Conservation (phyloP, 495 filamentous ascomycete species). For the Aspergillus sclerotioniger region DNA sequence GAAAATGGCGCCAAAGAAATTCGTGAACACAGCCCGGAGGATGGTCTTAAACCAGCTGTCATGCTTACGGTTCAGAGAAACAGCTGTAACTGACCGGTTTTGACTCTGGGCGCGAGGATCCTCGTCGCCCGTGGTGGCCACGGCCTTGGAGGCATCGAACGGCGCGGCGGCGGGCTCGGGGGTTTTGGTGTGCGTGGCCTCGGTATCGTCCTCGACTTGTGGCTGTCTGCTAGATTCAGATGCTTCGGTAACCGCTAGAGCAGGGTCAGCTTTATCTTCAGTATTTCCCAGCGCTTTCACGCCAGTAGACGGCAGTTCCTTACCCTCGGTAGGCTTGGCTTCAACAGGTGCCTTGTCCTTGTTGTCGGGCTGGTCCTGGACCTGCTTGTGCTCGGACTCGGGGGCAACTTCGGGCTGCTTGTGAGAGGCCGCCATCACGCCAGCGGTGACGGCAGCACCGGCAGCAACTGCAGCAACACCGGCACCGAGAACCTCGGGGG, state of each 20-base stretch:
- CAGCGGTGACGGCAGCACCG: conserved; percentile 22
- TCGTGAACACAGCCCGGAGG: conserved; percentile 42
- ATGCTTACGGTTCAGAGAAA: conserved; percentile 41
- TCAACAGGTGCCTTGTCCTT: conserved; percentile 19
- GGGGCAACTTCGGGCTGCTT: conserved; percentile 17
- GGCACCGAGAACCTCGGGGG: conserved; percentile 27
- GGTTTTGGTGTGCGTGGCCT: background rate
- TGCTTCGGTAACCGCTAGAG: conserved; percentile 39
- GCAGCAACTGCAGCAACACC: conserved; percentile 28
- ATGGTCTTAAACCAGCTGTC: conserved; percentile 48
- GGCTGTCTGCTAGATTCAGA: conserved; percentile 18
- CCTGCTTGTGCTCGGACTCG: conserved; percentile 11
- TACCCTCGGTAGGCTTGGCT: conserved; percentile 18
- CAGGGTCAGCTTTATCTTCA: conserved; percentile 33
- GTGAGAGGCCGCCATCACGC: conserved; percentile 19
- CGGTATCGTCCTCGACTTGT: background rate
- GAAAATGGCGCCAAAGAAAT: conserved; percentile 43
- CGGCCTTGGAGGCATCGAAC: conserved; percentile 17
- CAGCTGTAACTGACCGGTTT: conserved; percentile 46
- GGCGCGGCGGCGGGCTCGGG: background rate
- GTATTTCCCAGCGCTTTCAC: conserved; percentile 9
- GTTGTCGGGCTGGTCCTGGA: conserved; percentile 20
- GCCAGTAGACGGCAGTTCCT: background rate
- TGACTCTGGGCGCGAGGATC: conserved; percentile 41
- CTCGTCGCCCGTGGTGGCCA: conserved; percentile 30